Base-by-base conservation (phyloP, 2,329 filamentous ascomycete species). In the Pseudopyricularia javanii region DNA sequence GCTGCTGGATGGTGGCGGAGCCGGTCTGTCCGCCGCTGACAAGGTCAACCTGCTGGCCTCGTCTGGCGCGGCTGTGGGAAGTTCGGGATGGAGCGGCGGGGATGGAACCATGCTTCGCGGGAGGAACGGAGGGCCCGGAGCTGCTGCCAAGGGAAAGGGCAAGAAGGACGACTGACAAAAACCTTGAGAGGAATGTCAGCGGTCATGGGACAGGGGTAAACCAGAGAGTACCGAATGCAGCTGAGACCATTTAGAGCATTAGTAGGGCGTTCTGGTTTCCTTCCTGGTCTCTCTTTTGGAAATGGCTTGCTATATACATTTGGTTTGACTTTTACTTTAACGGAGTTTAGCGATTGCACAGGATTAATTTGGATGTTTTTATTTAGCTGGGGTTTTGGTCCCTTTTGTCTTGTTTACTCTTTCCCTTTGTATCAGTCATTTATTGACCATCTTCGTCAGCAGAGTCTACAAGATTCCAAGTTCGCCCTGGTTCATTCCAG, bases 131-230 rank as follows among this genome's bases (percentile, higher is more conserved):
- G 59, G 62, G 3, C 58, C 60, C n/a, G 55, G 53, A 32, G 56
- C 22, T 11, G 49, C 22, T 7, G 22, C 54, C 22, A 20, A 48
- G 11, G 53, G 58, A 45, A 75, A 74, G 58, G 71, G 68, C 32
- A 72, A 71, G 62, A 76, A 76, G 62, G 62, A 66, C n/a, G 72
- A 76, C 56, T 74, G 40, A 45, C 28, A 30, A 5, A 9, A 9
- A 30, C 9, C 2, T 22, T 17, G 22, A 9, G 33, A 45, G 22
- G 20, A 24, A 15, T 6, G 14, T 22, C 22, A 3, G 6, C 14
- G 3, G 14, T 14, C 9, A 45, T 20, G 12, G 9, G 22, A 7
- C 15, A 40, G 22, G 20, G 20, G 28, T 30, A 30, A 30, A 30
- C 20, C 20, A 26, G 11, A 45, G 22, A 7, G 6, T 43, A 24